Evolutionary conservation across 179 eudicot species (phyloP).

Genomic region (Sideroxylon spinosum): DNA sequence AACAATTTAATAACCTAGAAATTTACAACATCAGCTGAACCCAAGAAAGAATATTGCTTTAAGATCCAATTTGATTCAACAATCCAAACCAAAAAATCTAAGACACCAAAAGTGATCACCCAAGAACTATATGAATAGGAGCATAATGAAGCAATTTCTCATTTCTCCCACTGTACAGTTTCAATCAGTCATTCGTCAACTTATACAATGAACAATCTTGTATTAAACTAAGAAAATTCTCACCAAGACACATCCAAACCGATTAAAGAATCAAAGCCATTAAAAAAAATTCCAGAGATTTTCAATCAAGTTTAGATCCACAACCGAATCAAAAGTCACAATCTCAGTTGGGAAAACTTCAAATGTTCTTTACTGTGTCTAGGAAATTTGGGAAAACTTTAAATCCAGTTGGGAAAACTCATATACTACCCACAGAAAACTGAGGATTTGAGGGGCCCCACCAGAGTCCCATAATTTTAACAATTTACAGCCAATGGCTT

Average conservation of each 20-base stretch:
- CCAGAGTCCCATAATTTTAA: background rate
- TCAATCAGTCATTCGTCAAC: constrained; percentile 1
- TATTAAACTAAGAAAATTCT: background rate
- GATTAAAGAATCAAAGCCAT: constrained; percentile 13
- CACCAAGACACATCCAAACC: constrained; percentile 11
- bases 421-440: background rate
- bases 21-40: no score
- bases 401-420: background rate
- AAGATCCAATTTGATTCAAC: no score
- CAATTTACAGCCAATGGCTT: background rate
- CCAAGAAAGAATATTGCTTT: no score
- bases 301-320: constrained; percentile 14
- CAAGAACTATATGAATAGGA: background rate
- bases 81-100: no score
- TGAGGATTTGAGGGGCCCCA: background rate
- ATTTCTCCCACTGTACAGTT: constrained; percentile 13
- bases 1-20: no score
- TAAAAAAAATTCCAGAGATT: background rate
- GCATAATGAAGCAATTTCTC: constrained; percentile 9
- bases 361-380: no score
- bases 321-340: constrained; percentile 11
- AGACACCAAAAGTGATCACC: no score
- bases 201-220: background rate
- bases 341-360: constrained; percentile 1
- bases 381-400: no score